Percentiles rank a stretch among this genome's conserved stretches.
phyloP scores from a whole-genome alignment of 2,329 filamentous ascomycete genomes.

The Xylogone sp. region DNA sequence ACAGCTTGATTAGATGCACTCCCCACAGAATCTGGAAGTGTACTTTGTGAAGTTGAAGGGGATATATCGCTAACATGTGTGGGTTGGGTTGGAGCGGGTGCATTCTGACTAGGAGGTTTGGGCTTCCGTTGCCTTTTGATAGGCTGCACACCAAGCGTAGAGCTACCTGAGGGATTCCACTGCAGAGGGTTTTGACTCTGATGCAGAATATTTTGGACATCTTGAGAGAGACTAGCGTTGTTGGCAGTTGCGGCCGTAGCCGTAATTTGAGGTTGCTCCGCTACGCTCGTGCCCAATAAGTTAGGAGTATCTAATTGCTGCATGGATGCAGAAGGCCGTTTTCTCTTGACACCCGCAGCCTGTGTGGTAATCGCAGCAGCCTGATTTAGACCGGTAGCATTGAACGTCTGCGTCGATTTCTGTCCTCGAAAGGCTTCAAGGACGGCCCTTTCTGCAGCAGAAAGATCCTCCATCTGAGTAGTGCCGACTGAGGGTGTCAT shows the following conservation, averaged over 20 bases:
- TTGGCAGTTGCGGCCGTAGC: background rate
- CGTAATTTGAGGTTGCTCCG: background rate
- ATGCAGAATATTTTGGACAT: background rate
- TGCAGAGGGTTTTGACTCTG: conserved; percentile 12
- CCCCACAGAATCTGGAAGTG: conserved; percentile 24
- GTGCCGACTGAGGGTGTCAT: conserved; percentile 3
- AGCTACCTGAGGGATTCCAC: conserved; percentile 21
- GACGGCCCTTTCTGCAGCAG: conserved; percentile 28
- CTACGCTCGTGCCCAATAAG: background rate
- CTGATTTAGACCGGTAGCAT: conserved; percentile 13
- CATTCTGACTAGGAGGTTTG: conserved; percentile 23
- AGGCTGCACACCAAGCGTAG: conserved; percentile 23
- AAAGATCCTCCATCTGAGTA: conserved; percentile 21
- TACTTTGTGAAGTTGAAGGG: conserved; percentile 21
- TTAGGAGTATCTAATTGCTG: background rate
- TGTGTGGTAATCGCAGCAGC: conserved; percentile 5
- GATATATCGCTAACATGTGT: conserved; percentile 8
- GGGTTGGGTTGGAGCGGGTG: conserved; percentile 20
- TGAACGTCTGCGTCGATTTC: conserved; percentile 11
- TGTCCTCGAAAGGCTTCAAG: conserved; percentile 26
- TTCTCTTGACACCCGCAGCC: conserved; percentile 18
- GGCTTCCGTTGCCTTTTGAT: conserved; percentile 36
- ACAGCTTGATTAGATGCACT: conserved; percentile 7
- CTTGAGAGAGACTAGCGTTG: background rate
- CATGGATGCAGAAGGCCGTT: conserved; percentile 15